Conservation (phyloP, 2,329 filamentous ascomycete genomes). For the Colletotrichum horii region DNA sequence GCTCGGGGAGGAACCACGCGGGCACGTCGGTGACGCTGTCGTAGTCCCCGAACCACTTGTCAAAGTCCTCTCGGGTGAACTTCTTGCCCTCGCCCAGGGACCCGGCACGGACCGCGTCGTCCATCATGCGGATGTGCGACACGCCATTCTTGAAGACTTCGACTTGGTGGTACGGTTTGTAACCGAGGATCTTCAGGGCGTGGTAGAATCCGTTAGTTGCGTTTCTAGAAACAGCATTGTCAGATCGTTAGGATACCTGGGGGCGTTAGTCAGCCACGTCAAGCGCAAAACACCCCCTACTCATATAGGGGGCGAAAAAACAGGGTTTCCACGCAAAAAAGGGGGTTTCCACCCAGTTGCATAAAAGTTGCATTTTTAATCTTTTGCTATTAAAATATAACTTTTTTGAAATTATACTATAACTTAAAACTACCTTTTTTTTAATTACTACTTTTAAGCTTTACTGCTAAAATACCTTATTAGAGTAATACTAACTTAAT, state of each 20-base stretch:
- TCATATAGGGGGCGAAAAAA: too few species aligned
- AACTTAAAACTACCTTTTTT: too few species aligned
- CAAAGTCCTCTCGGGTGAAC: constrained; percentile 40
- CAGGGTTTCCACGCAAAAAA: too few species aligned
- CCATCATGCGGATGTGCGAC: constrained; percentile 28
- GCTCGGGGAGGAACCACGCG: constrained; percentile 33
- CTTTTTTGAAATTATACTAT: too few species aligned
- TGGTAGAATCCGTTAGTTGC: constrained; percentile 39
- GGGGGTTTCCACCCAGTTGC: too few species aligned
- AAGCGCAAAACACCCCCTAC: too few species aligned
- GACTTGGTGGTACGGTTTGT: constrained; percentile 39
- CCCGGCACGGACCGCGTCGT: constrained; percentile 35
- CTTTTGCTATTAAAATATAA: too few species aligned
- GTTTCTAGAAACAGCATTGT: constrained; percentile 26
- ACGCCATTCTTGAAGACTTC: constrained; percentile 30
- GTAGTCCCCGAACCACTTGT: constrained; percentile 43
- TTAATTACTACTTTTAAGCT: too few species aligned
- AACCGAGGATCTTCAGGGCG: constrained; percentile 38
- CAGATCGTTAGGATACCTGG: not conserved
- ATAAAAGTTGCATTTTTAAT: too few species aligned
- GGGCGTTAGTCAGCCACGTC: too few species aligned
- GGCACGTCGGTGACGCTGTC: constrained; percentile 27
- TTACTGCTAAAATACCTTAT: too few species aligned
- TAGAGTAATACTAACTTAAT: too few species aligned
- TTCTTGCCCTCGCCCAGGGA: constrained; percentile 29